Percentiles rank a stretch among this genome's conserved stretches.
Evolutionary conservation across 2,329 filamentous ascomycete species (phyloP).

Genomic region (Xylariaceae sp.): DNA sequence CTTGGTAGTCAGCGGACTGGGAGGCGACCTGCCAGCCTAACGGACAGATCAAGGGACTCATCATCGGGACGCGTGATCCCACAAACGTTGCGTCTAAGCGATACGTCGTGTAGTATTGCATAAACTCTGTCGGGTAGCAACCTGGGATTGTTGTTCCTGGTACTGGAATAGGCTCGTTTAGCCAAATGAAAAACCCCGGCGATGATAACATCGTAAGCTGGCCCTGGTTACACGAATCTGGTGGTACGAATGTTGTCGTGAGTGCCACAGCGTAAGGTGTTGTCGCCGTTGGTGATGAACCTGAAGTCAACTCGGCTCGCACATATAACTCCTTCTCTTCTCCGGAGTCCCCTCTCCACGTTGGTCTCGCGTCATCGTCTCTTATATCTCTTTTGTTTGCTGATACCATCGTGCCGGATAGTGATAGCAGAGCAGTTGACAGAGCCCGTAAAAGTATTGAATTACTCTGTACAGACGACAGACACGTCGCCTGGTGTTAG

Average conservation of each 20-base stretch:
- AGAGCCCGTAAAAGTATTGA: too few species aligned
- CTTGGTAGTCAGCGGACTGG: conserved; percentile 13
- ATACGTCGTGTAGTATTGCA: conserved; percentile 18
- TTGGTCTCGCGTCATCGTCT: background rate
- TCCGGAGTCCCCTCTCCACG: background rate
- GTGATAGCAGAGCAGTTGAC: too few species aligned
- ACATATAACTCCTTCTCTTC: conserved; percentile 1
- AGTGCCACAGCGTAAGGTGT: conserved; percentile 17
- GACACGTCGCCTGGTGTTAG: too few species aligned
- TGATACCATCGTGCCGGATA: background rate
- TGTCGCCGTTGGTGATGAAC: conserved; percentile 5
- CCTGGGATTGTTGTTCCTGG: conserved; percentile 8
- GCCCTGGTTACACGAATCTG: conserved; percentile 16
- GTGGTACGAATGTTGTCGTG: conserved; percentile 20
- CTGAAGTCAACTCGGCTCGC: background rate
- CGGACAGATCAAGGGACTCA: conserved; percentile 22
- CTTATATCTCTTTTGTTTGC: background rate
- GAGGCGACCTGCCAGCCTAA: conserved; percentile 13
- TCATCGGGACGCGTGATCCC: conserved; percentile 18
- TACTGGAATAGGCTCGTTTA: conserved; percentile 23
- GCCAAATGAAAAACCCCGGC: conserved; percentile 19
- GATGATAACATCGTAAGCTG: conserved; percentile 18
- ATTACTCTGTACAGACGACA: too few species aligned
- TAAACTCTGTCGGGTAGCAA: conserved; percentile 23
- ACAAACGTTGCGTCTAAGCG: conserved; percentile 8